phyloP scores from a whole-genome alignment of 345 rosid genomes.

The Eucalyptus cloeziana region DNA sequence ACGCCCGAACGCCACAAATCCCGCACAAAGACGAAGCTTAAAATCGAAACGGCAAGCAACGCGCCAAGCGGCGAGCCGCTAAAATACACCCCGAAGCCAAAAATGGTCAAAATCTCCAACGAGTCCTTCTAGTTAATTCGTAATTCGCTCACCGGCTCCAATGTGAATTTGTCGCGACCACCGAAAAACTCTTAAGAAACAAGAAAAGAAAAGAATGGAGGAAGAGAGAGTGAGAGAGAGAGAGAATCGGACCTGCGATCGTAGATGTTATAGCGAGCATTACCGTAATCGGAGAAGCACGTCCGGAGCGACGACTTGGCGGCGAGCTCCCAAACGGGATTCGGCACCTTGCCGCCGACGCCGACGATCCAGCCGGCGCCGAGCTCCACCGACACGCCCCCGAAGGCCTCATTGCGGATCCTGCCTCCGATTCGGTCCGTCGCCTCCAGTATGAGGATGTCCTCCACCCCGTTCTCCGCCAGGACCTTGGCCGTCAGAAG shows the following conservation, averaged over 20 bases:
- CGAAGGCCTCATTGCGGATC: conserved; percentile 63
- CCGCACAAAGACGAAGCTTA: neutral
- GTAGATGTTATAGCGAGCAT: conserved; percentile 91
- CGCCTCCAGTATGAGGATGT: conserved; percentile 70
- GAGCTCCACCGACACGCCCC: conserved; percentile 81
- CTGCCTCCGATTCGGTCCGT: conserved; percentile 90
- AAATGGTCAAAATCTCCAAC: neutral
- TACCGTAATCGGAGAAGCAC: conserved; percentile 84
- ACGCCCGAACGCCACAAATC: neutral
- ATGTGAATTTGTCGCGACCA: neutral
- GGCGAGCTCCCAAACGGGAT: conserved; percentile 91
- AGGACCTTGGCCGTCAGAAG: neutral
- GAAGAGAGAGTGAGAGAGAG: neutral
- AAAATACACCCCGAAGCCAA: neutral
- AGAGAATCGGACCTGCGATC: conserved; percentile 53
- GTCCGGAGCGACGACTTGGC: conserved; percentile 53
- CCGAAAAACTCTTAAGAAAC: neutral
- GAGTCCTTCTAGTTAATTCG: neutral
- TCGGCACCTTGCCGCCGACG: conserved; percentile 76
- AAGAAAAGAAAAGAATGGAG: neutral
- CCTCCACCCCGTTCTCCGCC: conserved; percentile 67
- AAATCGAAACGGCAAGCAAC: neutral
- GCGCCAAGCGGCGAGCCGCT: neutral
- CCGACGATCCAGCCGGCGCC: conserved; percentile 99
- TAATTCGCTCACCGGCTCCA: neutral